Percentiles rank a stretch among this genome's conserved stretches.
phyloP scores from a whole-genome alignment of 1,284 basidiomycete genomes.

The Vanrija sp. region DNA sequence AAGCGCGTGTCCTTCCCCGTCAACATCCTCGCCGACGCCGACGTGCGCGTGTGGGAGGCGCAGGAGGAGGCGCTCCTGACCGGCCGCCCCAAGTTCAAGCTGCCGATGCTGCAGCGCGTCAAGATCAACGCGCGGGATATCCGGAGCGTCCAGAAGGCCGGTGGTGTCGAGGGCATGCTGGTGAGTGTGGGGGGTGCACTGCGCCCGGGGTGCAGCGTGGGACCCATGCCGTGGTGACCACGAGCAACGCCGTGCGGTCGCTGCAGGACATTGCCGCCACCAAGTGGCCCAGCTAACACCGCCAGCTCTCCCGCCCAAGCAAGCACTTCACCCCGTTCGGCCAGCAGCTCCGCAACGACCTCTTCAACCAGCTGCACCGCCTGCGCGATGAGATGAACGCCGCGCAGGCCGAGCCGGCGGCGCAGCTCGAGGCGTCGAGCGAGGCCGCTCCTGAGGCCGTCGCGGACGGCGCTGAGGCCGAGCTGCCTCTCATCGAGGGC shows the following conservation, averaged over 20 bases:
- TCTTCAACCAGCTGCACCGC: constrained; percentile 41
- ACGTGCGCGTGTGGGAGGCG: neutral
- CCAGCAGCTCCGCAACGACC: constrained; percentile 33
- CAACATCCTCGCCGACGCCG: constrained; percentile 22
- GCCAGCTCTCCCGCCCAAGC: constrained; percentile 39
- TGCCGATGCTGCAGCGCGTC: constrained; percentile 29
- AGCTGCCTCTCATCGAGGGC: no score
- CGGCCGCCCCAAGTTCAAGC: neutral
- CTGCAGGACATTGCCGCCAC: no score
- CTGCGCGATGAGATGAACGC: constrained; percentile 4
- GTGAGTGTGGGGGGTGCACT: constrained; percentile 25
- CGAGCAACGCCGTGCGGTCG: no score
- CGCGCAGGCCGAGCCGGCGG: neutral
- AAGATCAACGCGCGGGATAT: constrained; percentile 39
- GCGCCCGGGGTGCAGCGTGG: neutral
- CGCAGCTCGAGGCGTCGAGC: neutral
- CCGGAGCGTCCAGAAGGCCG: constrained; percentile 43
- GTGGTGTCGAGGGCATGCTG: constrained; percentile 46
- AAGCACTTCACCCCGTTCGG: constrained; percentile 43
- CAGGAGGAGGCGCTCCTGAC: neutral
- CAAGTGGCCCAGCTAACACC: neutral
- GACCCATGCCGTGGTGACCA: neutral
- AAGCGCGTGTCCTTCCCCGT: constrained; percentile 51
- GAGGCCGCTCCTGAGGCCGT: neutral
- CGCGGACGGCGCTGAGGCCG: no score